Base-by-base conservation (phyloP, 306 rosid species). In the Pachyrhizus erosus region DNA sequence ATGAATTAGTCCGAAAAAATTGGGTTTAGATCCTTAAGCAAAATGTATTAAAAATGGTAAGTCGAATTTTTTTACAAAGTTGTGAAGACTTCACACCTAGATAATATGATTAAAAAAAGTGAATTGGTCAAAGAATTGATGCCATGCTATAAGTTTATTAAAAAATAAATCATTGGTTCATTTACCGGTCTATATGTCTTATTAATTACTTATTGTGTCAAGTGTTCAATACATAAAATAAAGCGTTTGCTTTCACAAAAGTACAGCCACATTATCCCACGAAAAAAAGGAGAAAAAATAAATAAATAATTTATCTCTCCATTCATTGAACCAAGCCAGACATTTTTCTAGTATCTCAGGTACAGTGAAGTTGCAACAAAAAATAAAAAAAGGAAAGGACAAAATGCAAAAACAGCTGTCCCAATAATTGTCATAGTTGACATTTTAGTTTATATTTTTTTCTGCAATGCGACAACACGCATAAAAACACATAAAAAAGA, bases 251-350 rank as follows among this genome's bases (percentile, higher is more conserved):
- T 24, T 15, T 42, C 2, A 14, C 33, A 14, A 43, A 43, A 13
- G 20, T 70, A 31, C 64, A 31, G 21, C 48, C 29, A 9, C 45
- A 8, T 2, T 14, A 0, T 2, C 70, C 40, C 80, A 57, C 55
- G 2, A 27, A 9, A 45, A 45, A n/a, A 15, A 43, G 9, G 1
- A 29, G 13, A 45, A 11, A 40, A 68, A 37, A 9, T 3, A 10
- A 37, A 18, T 10, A 10, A 31, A 62, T 18, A 68, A 11, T 0
- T 37, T 37, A 18, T n/a, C 73, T 11, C 24, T 42, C 51, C 17
- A 18, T 54, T 73, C 78, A 52, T 54, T 39, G 54, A 51, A 73
- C 48, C 46, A 31, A 31, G 45, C 15, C 11, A 48, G 61, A 73
- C 77, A 73, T 31, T 29, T 73, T 49, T 73, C 24, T n/a, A 73